Percentiles rank a stretch among this genome's conserved stretches.
Conservation (phyloP, 1,139 yeast species). For the Arxiozyma heterogenica region DNA sequence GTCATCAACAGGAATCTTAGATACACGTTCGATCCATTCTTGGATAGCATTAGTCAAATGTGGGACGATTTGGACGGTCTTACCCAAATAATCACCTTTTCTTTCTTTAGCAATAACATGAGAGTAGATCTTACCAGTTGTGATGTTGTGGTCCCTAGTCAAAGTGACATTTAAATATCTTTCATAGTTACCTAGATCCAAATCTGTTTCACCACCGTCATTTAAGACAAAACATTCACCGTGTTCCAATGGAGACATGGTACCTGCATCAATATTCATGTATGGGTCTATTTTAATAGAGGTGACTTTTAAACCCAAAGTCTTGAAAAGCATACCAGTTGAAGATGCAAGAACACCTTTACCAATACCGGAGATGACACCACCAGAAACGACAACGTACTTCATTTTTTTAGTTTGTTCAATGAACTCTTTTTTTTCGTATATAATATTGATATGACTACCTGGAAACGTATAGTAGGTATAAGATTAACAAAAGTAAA, state of each 20-base stretch:
- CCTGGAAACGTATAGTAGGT: neutral
- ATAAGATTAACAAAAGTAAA: neutral
- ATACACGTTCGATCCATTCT: slow-evolving; percentile 95
- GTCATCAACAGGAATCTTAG: slow-evolving; percentile 86
- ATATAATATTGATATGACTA: neutral
- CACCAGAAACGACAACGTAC: slow-evolving; percentile 98
- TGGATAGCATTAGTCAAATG: slow-evolving; percentile 95
- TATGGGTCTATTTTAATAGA: slow-evolving; percentile 98
- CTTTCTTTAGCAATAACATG: slow-evolving; percentile 92
- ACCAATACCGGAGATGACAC: slow-evolving; percentile 97
- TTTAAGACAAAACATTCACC: slow-evolving; percentile 97
- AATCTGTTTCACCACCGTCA: slow-evolving; percentile 98
- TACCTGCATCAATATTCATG: slow-evolving; percentile 98
- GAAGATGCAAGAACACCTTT: slow-evolving; percentile 94
- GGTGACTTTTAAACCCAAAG: slow-evolving; percentile 88
- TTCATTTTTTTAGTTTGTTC: slow-evolving; percentile 45
- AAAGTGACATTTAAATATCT: slow-evolving; percentile 88
- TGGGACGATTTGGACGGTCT: slow-evolving; percentile 99
- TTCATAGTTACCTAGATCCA: slow-evolving; percentile 96
- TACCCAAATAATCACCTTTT: slow-evolving; percentile 94
- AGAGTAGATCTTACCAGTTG: slow-evolving; percentile 94
- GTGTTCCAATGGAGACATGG: slow-evolving; percentile 98
- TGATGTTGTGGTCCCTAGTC: slow-evolving; percentile 89
- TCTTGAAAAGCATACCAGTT: slow-evolving; percentile 88
- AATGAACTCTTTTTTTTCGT: neutral